Percentiles rank a stretch among this genome's conserved stretches.
Evolutionary conservation across 1,284 basidiomycete species (phyloP).

Genomic region (Polyporus tsugae): DNA sequence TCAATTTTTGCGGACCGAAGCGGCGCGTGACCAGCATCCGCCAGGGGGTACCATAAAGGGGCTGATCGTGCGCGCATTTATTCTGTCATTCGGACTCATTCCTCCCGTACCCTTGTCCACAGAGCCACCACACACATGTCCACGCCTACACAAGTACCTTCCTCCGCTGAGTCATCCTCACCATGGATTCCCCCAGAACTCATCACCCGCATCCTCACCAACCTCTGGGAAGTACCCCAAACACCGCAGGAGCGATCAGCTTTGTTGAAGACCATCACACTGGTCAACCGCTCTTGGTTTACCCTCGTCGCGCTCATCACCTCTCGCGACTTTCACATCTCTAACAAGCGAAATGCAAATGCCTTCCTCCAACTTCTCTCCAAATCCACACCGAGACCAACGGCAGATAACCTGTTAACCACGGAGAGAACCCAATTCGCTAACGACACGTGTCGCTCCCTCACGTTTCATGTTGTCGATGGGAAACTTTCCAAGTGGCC

Average conservation of each 20-base stretch:
- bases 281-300: conserved; percentile 44
- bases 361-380: conserved; percentile 39
- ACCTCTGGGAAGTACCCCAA: conserved; percentile 45
- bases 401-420: conserved; percentile 29
- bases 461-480: conserved; percentile 45
- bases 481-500: conserved; percentile 9
- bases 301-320: conserved; percentile 42
- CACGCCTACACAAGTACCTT: not conserved
- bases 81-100: too few species aligned
- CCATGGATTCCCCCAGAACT: conserved; percentile 46
- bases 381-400: conserved; percentile 23
- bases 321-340: conserved; percentile 45
- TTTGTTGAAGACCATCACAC: conserved; percentile 42
- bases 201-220: conserved; percentile 44
- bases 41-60: too few species aligned
- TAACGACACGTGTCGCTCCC: conserved; percentile 37
- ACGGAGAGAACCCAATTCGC: conserved; percentile 28
- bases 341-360: conserved; percentile 38
- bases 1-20: too few species aligned
- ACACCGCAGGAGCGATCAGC: conserved; percentile 40
- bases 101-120: too few species aligned
- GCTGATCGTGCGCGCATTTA: too few species aligned
- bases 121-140: not conserved
- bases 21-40: too few species aligned
- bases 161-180: conserved; percentile 9